phyloP scores from a whole-genome alignment of 495 filamentous ascomycete genomes.

The Chaetomidium leptoderma region DNA sequence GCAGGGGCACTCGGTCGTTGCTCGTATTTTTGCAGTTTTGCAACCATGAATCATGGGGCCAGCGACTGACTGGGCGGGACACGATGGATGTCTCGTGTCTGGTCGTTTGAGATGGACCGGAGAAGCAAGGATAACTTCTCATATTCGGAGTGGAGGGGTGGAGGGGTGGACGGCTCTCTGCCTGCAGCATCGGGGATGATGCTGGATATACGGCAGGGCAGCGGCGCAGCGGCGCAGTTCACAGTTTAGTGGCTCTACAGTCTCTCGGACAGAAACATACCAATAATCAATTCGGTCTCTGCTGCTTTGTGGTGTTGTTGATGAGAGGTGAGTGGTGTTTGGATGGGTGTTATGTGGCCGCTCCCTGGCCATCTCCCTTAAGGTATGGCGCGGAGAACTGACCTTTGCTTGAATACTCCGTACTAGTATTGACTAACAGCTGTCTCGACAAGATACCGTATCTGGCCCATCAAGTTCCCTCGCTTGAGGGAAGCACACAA shows the following conservation, averaged over 20 bases:
- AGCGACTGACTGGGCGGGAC: not conserved
- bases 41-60: not conserved
- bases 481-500: no score
- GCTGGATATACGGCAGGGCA: not conserved
- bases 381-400: no score
- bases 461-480: no score
- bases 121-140: not conserved
- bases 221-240: conserved; percentile 4
- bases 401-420: no score
- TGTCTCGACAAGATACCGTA: no score
- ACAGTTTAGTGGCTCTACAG: conserved; percentile 16
- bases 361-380: no score
- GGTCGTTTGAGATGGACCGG: not conserved
- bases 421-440: no score
- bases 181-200: not conserved
- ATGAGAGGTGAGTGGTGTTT: not conserved
- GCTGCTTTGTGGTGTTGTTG: not conserved
- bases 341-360: not conserved
- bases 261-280: conserved; percentile 15
- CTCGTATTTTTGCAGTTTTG: not conserved
- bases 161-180: not conserved
- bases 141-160: not conserved
- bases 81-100: not conserved
- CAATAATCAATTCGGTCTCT: conserved; percentile 4
- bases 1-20: not conserved